phyloP scores from a whole-genome alignment of 345 rosid species.

The Corchorus olitorius region DNA sequence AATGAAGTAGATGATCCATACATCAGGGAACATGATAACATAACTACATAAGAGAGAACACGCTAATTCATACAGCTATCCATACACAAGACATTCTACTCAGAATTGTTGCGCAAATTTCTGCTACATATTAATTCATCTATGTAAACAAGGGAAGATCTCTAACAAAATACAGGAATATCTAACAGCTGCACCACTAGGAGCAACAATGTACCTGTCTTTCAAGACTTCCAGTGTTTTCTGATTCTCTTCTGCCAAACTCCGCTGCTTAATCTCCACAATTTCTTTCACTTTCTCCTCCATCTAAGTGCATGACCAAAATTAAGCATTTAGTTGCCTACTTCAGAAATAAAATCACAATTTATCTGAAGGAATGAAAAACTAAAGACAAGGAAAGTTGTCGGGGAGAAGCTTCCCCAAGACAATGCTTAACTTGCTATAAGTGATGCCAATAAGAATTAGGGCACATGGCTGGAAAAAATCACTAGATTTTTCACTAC shows the following conservation, averaged over 20 bases:
- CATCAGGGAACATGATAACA: not conserved
- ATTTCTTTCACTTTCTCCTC: constrained; percentile 99
- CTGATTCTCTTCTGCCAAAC: constrained; percentile 98
- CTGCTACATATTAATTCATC: not conserved
- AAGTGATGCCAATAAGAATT: constrained; percentile 5
- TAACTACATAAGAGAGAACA: not conserved
- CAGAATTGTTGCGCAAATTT: constrained; percentile 6
- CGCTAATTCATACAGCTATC: not conserved
- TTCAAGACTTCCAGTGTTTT: constrained; percentile 88
- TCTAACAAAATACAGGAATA: not conserved
- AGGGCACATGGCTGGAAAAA: not conserved
- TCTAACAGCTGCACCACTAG: not conserved
- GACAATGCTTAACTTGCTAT: not conserved
- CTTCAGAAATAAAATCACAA: constrained; percentile 4
- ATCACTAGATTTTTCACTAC: not conserved
- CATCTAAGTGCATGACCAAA: constrained; percentile 55
- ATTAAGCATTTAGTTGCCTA: not conserved
- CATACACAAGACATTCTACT: constrained; percentile 7
- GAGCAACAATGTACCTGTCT: constrained; percentile 59
- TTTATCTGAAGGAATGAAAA: not conserved
- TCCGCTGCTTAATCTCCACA: constrained; percentile 95
- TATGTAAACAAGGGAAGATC: not conserved
- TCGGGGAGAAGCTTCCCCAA: not conserved
- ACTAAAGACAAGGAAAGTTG: not conserved
- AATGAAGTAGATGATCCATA: constrained; percentile 16